Percentiles rank a stretch among this genome's conserved stretches.
Evolutionary conservation across 2,329 filamentous ascomycete genomes (phyloP).

Genomic region (Ophiostoma perfectum): DNA sequence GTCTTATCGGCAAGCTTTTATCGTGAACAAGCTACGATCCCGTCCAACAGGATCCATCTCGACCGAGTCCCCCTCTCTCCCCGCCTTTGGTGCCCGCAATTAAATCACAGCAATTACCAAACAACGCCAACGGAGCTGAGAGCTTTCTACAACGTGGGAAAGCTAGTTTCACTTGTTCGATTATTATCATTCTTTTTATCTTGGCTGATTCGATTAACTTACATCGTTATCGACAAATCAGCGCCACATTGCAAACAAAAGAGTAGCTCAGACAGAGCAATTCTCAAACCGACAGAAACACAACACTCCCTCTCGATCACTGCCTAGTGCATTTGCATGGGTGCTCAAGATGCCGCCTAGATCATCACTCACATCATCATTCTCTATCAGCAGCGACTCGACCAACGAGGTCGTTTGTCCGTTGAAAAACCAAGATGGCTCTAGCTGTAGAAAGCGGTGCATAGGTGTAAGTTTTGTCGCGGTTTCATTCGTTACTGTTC

Average conservation of each 20-base stretch:
- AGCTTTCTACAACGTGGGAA: background rate
- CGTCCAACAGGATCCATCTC: constrained; percentile 7
- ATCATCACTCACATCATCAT: constrained; percentile 80
- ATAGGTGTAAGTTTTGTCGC: constrained; percentile 72
- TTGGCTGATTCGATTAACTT: background rate
- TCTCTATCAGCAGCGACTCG: constrained; percentile 83
- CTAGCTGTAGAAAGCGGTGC: constrained; percentile 94
- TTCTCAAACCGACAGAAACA: background rate
- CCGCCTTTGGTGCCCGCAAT: constrained; percentile 13
- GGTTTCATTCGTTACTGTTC: constrained; percentile 33
- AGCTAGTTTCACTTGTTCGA: background rate
- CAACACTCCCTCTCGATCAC: background rate
- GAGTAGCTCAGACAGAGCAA: background rate
- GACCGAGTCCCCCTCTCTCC: constrained; percentile 4
- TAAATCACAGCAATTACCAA: constrained; percentile 8
- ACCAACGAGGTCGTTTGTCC: constrained; percentile 97
- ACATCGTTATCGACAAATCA: background rate
- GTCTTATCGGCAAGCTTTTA: constrained; percentile 26
- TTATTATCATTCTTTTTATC: background rate
- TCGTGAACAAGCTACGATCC: constrained; percentile 15
- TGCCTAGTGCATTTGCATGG: constrained; percentile 41
- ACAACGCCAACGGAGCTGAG: constrained; percentile 7
- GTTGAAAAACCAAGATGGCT: constrained; percentile 90
- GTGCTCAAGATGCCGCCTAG: constrained; percentile 79
- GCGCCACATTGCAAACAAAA: background rate